Percentiles rank a stretch among this genome's conserved stretches.
Evolutionary conservation across 768 basidiomycete genomes (phyloP).

Genomic region (Leccinellum luteum): DNA sequence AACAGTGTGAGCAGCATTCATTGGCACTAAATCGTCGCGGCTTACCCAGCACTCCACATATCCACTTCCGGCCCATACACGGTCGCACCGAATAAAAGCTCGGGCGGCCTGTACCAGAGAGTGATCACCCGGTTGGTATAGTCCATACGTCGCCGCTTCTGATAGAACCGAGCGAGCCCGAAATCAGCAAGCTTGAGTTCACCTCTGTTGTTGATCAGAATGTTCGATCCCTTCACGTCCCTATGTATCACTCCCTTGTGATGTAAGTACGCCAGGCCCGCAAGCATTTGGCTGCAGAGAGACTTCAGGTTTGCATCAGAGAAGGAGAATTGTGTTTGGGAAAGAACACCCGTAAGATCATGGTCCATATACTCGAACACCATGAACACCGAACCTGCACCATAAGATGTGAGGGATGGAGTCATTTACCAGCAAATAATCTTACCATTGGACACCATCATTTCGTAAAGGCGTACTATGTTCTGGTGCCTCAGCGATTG

Average conservation of each 20-base stretch:
- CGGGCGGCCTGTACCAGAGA: constrained; percentile 96
- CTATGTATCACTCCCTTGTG: constrained; percentile 95
- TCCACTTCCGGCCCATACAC: constrained; percentile 97
- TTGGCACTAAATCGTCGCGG: neutral
- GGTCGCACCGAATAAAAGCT: constrained; percentile 91
- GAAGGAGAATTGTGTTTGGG: constrained; percentile 86
- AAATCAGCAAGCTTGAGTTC: constrained; percentile 97
- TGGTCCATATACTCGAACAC: constrained; percentile 99
- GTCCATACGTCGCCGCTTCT: constrained; percentile 84
- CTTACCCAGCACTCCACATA: constrained; percentile 98
- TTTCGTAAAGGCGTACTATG: constrained; percentile 87
- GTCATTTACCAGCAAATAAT: neutral
- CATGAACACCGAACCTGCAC: constrained; percentile 91
- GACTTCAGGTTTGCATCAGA: constrained; percentile 90
- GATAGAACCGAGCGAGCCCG: constrained; percentile 94
- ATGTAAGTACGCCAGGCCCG: constrained; percentile 92
- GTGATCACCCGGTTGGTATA: constrained; percentile 99
- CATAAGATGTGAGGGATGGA: constrained; percentile 9
- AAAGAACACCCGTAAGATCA: constrained; percentile 91
- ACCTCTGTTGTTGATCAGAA: constrained; percentile 85
- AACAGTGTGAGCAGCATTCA: neutral
- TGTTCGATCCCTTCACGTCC: constrained; percentile 99
- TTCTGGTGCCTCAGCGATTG: constrained; percentile 90
- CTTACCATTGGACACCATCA: constrained; percentile 97
- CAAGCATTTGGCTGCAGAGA: constrained; percentile 92